phyloP scores from a whole-genome alignment of 2,329 filamentous ascomycete genomes.

The Purpureocillium takamizusanense region DNA sequence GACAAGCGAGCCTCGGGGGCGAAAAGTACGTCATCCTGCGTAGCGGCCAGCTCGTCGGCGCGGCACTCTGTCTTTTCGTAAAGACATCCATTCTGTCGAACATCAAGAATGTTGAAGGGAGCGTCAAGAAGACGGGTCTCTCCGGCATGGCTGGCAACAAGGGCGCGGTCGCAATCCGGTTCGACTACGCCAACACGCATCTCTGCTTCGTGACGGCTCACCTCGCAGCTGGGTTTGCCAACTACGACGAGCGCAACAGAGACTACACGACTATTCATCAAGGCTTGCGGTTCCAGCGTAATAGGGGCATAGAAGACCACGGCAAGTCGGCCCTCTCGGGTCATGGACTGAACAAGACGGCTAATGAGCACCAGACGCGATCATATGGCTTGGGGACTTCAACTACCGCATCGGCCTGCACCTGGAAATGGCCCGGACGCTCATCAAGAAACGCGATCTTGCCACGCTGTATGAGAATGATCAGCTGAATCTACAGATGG shows the following conservation, averaged over 20 bases:
- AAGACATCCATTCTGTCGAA: conserved; percentile 65
- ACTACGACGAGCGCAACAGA: conserved; percentile 91
- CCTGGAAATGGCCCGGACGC: conserved; percentile 65
- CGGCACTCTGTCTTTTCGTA: conserved; percentile 86
- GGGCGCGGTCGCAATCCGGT: conserved; percentile 89
- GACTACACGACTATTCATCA: conserved; percentile 86
- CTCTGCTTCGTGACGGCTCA: conserved; percentile 96
- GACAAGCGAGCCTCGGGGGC: conserved; percentile 53
- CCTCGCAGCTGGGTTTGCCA: conserved; percentile 89
- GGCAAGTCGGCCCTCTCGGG: conserved; percentile 31
- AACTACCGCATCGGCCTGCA: conserved; percentile 91
- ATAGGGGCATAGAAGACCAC: conserved; percentile 85
- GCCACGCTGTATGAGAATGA: conserved; percentile 84
- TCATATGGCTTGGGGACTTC: conserved; percentile 96
- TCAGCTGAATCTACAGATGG: conserved; percentile 94
- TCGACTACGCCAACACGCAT: conserved; percentile 87
- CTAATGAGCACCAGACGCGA: conserved; percentile 39
- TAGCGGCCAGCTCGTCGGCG: conserved; percentile 89
- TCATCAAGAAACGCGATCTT: conserved; percentile 65
- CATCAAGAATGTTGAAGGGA: conserved; percentile 96
- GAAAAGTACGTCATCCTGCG: conserved; percentile 83
- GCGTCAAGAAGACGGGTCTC: conserved; percentile 87
- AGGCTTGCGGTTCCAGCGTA: conserved; percentile 83
- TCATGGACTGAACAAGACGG: too few relatives aligned
- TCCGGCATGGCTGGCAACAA: conserved; percentile 98